A percentile compares a stretch with the other conserved stretches of the same genome.
phyloP scores from a whole-genome alignment of 2,329 filamentous ascomycete species.

The Thelonectria olida region DNA sequence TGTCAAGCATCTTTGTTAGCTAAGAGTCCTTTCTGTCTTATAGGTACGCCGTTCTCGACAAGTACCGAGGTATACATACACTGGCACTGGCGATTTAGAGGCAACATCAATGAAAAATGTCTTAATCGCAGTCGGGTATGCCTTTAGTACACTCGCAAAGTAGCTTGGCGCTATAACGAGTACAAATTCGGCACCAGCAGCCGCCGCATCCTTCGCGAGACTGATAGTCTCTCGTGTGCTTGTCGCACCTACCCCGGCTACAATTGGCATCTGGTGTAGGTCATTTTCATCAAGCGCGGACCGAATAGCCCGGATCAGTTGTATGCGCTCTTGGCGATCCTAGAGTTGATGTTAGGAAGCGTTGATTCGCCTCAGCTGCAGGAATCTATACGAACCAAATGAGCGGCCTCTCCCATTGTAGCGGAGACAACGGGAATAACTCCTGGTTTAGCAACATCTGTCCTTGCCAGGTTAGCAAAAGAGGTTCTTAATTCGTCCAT shows the following conservation, averaged over 20 bases:
- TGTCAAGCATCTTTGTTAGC: not conserved
- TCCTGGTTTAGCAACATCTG: not conserved
- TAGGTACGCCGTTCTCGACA: not conserved
- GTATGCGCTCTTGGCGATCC: not conserved
- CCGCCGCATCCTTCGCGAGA: not conserved
- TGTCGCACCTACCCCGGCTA: slow-evolving; percentile 1
- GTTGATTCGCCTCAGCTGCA: not conserved
- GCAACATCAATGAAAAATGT: not conserved
- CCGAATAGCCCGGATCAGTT: not conserved
- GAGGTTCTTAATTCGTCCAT: not conserved
- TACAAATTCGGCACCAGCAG: not conserved
- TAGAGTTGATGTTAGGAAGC: not conserved
- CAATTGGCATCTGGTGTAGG: not conserved
- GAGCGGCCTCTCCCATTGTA: slow-evolving; percentile 2
- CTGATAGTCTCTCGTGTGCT: not conserved
- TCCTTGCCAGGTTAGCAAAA: not conserved
- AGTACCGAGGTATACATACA: not conserved
- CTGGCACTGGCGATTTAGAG: not conserved
- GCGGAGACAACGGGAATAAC: not conserved
- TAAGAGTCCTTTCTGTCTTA: not conserved
- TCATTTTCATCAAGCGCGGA: not conserved
- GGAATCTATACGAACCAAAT: slow-evolving; percentile 1
- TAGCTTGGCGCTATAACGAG: not conserved
- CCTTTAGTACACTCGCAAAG: not conserved
- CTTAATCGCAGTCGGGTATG: not conserved